phyloP scores from a whole-genome alignment of 495 filamentous ascomycete species.

The Massariosphaeria phaeospora region DNA sequence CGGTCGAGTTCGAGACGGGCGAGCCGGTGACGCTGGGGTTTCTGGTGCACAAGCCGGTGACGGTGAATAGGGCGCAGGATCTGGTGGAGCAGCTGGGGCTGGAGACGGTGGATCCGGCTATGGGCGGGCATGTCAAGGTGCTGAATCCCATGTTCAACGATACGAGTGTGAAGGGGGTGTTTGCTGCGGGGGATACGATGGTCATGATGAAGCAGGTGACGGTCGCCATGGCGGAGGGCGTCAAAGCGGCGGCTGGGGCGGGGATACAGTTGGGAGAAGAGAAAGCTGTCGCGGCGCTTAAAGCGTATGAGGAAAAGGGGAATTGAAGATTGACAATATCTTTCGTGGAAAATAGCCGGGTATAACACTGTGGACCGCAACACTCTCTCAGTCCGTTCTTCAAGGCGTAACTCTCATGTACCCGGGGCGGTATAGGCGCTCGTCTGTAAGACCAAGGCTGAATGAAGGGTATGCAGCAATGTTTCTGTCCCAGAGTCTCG shows the following conservation, averaged over 20 bases:
- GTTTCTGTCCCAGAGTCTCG: too few relatives aligned
- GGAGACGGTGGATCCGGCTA: constrained; percentile 9
- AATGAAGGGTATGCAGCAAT: too few relatives aligned
- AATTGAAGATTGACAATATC: too few relatives aligned
- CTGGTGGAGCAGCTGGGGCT: constrained; percentile 22
- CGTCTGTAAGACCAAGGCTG: too few relatives aligned
- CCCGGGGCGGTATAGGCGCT: too few relatives aligned
- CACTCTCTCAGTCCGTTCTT: too few relatives aligned
- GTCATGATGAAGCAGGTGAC: constrained; percentile 26
- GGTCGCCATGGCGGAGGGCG: constrained; percentile 19
- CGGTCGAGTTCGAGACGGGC: constrained; percentile 21
- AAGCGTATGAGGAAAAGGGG: constrained; percentile 5
- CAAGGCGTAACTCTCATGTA: too few relatives aligned
- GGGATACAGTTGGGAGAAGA: constrained; percentile 73
- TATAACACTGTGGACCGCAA: too few relatives aligned
- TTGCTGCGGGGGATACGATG: constrained; percentile 29
- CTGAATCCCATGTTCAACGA: constrained; percentile 23
- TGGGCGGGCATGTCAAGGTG: constrained; percentile 20
- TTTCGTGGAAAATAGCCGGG: too few relatives aligned
- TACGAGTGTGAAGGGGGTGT: constrained; percentile 26
- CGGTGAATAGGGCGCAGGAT: constrained; percentile 22
- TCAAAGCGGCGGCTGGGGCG: constrained; percentile 46
- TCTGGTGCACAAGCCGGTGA: constrained; percentile 16
- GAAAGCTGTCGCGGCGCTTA: constrained; percentile 61
- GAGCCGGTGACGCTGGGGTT: constrained; percentile 24